Conservation (phyloP, 1,139 yeast genomes). For the Protomyces inouyei region DNA sequence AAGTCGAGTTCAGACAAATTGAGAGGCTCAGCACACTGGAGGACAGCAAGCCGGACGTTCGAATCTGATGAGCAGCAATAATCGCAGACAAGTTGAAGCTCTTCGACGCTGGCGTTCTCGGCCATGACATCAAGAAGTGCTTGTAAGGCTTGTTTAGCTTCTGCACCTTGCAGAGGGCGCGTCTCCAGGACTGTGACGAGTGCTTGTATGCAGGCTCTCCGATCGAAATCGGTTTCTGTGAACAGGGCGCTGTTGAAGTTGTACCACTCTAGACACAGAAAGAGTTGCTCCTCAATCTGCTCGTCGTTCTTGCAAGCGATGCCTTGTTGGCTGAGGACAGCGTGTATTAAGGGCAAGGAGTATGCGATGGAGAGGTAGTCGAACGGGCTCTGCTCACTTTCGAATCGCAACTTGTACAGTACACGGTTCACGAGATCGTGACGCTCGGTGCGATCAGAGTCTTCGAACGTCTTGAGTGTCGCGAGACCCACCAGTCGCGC, state of each 20-base stretch:
- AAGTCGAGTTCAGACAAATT: conserved; percentile 58
- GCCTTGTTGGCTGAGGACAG: conserved; percentile 39
- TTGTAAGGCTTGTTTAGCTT: conserved; percentile 75
- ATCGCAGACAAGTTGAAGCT: conserved; percentile 56
- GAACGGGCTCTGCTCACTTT: conserved; percentile 67
- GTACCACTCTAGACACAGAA: conserved; percentile 72
- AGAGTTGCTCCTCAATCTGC: conserved; percentile 78
- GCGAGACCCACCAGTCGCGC: conserved; percentile 62
- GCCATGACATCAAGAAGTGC: conserved; percentile 73
- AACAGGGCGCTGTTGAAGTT: conserved; percentile 68
- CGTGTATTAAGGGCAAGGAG: conserved; percentile 64
- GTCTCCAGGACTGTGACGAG: conserved; percentile 59
- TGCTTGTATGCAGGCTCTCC: conserved; percentile 57
- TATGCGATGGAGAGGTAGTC: conserved; percentile 67
- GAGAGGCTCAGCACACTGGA: conserved; percentile 80
- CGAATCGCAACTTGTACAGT: conserved; percentile 68
- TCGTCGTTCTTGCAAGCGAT: conserved; percentile 47
- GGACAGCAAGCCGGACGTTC: conserved; percentile 69
- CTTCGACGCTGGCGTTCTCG: conserved; percentile 52
- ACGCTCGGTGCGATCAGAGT: conserved; percentile 48
- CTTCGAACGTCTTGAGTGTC: conserved; percentile 49
- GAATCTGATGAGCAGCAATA: conserved; percentile 57
- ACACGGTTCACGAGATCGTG: conserved; percentile 55
- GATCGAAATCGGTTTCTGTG: conserved; percentile 61
- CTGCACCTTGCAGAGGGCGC: conserved; percentile 70